Conservation (phyloP, 1,284 basidiomycete species). For the Gymnopus androsaceus region DNA sequence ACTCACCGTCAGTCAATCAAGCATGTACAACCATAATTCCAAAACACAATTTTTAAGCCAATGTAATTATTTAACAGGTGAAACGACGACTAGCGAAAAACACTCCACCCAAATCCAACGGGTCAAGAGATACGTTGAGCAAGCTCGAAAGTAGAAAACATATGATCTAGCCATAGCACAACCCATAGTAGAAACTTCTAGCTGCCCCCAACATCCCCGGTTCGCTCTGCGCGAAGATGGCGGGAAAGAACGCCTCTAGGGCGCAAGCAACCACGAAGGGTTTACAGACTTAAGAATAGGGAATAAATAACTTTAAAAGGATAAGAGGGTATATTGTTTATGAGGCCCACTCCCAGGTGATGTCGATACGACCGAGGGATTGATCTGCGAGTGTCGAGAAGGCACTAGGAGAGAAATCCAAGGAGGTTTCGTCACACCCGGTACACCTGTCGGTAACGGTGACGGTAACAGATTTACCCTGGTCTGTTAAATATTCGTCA, state of each 20-base stretch:
- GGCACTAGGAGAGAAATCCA: slow-evolving; percentile 39
- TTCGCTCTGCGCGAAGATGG: slow-evolving; percentile 2
- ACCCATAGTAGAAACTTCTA: not conserved
- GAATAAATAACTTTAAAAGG: slow-evolving; percentile 13
- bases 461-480: slow-evolving; percentile 51
- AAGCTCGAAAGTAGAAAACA: not conserved
- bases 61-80: not conserved
- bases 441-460: slow-evolving; percentile 62
- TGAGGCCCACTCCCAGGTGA: slow-evolving; percentile 53
- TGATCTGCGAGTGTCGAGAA: slow-evolving; percentile 7
- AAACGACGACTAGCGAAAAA: slow-evolving; percentile 4
- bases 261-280: slow-evolving; percentile 2
- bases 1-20: too few species aligned
- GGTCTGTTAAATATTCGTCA: slow-evolving; percentile 37
- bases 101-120: not conserved
- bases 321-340: slow-evolving; percentile 11
- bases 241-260: slow-evolving; percentile 11
- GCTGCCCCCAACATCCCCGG: not conserved
- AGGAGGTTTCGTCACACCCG: slow-evolving; percentile 49
- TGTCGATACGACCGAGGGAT: slow-evolving; percentile 54
- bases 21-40: too few species aligned
- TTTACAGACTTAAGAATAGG: slow-evolving; percentile 25
- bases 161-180: not conserved
- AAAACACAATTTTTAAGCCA: too few species aligned
- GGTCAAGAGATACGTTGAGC: slow-evolving; percentile 3